Percentiles rank a stretch among this genome's conserved stretches.
phyloP scores from a whole-genome alignment of 2,329 filamentous ascomycete genomes.

The Mariannaea elegans region DNA sequence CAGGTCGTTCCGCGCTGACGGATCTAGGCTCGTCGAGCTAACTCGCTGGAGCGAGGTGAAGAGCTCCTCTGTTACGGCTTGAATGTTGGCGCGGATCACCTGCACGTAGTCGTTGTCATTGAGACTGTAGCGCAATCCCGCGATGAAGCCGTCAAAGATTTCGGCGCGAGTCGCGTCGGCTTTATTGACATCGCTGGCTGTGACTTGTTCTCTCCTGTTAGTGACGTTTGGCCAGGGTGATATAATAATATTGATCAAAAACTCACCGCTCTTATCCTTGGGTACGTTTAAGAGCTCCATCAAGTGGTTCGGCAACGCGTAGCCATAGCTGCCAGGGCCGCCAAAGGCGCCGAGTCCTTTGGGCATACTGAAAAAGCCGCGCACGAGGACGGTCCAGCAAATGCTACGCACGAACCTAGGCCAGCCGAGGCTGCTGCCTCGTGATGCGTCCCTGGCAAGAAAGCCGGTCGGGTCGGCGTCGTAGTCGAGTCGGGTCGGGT shows the following conservation, averaged over 20 bases:
- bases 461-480: background rate
- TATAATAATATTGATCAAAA: no score
- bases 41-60: background rate
- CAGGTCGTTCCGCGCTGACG: background rate
- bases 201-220: background rate
- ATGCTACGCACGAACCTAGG: background rate
- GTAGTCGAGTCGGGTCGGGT: background rate
- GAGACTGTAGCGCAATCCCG: background rate
- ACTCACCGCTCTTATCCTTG: background rate
- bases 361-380: background rate
- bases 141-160: background rate
- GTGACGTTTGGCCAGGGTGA: no score
- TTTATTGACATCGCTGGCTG: background rate
- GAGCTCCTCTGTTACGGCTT: background rate
- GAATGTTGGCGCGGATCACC: background rate
- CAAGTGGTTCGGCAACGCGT: background rate
- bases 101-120: background rate
- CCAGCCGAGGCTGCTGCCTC: background rate
- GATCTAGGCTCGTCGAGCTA: background rate
- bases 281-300: background rate
- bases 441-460: background rate
- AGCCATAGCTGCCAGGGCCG: background rate
- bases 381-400: background rate
- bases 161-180: background rate
- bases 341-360: constrained; percentile 3